phyloP scores from a whole-genome alignment of 2,329 filamentous ascomycete species.

The Diaporthe vexans region DNA sequence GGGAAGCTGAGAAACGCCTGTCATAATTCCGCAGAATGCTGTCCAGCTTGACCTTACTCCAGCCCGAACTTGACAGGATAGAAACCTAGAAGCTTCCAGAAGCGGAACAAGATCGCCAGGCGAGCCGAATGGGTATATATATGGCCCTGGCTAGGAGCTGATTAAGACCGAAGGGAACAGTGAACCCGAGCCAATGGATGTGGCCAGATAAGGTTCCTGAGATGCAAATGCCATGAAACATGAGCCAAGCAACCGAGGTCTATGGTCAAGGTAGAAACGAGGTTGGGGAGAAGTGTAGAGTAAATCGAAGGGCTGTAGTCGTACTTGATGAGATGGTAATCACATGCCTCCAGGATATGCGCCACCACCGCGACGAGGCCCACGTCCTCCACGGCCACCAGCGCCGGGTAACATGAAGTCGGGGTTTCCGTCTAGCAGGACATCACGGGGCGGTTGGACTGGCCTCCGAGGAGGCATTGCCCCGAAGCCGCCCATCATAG shows the following conservation, averaged over 20 bases:
- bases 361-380: slow-evolving; percentile 30
- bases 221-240: slow-evolving; percentile 31
- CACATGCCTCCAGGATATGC: slow-evolving; percentile 26
- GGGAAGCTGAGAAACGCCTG: slow-evolving; percentile 8
- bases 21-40: slow-evolving; percentile 11
- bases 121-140: slow-evolving; percentile 39
- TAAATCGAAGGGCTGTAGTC: not conserved
- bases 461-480: slow-evolving; percentile 60
- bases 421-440: slow-evolving; percentile 83
- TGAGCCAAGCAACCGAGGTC: slow-evolving; percentile 33
- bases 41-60: slow-evolving; percentile 21
- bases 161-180: slow-evolving; percentile 31
- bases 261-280: slow-evolving; percentile 34
- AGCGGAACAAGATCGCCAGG: slow-evolving; percentile 17
- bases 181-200: not conserved
- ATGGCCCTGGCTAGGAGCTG: slow-evolving; percentile 37
- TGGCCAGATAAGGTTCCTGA: slow-evolving; percentile 4
- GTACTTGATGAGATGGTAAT: not conserved
- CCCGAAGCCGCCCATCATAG: slow-evolving; percentile 52
- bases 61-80: not conserved
- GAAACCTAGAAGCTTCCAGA: slow-evolving; percentile 15
- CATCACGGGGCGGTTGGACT: slow-evolving; percentile 72
- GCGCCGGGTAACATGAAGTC: slow-evolving; percentile 81
- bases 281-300: not conserved
- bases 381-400: slow-evolving; percentile 47